Percentiles rank a stretch among this genome's conserved stretches.
Conservation (phyloP, 2,329 filamentous ascomycete genomes). For the Phaeoacremonium minimum region DNA sequence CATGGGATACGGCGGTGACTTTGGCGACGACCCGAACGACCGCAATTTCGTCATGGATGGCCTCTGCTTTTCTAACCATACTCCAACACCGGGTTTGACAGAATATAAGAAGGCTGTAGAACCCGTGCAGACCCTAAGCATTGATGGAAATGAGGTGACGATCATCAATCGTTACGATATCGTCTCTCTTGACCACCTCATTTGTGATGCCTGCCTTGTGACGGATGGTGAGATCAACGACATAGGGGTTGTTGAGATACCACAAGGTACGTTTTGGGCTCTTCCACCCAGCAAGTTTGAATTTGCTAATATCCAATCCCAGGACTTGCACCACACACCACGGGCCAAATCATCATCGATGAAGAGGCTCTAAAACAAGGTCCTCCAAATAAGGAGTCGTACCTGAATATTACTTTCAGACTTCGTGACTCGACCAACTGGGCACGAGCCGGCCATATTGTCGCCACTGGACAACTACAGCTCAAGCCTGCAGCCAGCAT, state of each 20-base stretch:
- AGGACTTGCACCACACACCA: slow-evolving; percentile 38
- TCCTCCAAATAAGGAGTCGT: slow-evolving; percentile 26
- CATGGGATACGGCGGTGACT: slow-evolving; percentile 52
- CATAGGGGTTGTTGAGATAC: slow-evolving; percentile 32
- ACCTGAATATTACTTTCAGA: slow-evolving; percentile 44
- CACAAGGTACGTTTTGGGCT: slow-evolving; percentile 24
- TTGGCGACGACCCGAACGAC: slow-evolving; percentile 53
- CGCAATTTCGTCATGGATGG: slow-evolving; percentile 50
- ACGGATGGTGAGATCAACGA: slow-evolving; percentile 29
- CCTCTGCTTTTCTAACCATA: slow-evolving; percentile 40
- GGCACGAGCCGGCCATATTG: slow-evolving; percentile 44
- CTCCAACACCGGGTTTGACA: slow-evolving; percentile 43
- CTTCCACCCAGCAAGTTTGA: background rate
- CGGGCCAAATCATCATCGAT: no score
- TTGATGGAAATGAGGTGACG: slow-evolving; percentile 35
- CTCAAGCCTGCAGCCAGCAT: slow-evolving; percentile 19
- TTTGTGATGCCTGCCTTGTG: slow-evolving; percentile 36
- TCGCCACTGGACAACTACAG: slow-evolving; percentile 45
- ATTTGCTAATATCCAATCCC: slow-evolving; percentile 3
- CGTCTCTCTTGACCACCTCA: slow-evolving; percentile 43
- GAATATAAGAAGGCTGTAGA: slow-evolving; percentile 57
- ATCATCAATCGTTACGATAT: slow-evolving; percentile 54
- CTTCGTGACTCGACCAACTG: slow-evolving; percentile 40
- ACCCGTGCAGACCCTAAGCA: slow-evolving; percentile 46
- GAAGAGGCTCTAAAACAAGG: no score